Evolutionary conservation across 2,329 filamentous ascomycete species (phyloP).

Genomic region (Pseudogymnoascus verrucosus): DNA sequence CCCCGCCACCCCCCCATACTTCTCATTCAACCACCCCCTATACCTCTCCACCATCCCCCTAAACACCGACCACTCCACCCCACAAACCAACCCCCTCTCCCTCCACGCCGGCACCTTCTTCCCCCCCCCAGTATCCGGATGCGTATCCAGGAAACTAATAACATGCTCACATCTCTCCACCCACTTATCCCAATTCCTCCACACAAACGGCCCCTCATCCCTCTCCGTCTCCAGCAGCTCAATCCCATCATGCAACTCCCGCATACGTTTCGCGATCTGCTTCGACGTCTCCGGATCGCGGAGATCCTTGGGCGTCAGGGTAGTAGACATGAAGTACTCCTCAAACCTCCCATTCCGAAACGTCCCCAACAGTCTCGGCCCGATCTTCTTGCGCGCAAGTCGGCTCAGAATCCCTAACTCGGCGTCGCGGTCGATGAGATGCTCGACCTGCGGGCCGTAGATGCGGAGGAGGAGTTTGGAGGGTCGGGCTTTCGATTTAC

Average conservation of each 20-base stretch:
- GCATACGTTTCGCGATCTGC: constrained; percentile 95
- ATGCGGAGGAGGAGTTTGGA: constrained; percentile 78
- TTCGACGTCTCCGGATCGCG: constrained; percentile 74
- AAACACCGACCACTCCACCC: constrained; percentile 75
- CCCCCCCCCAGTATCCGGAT: constrained; percentile 40
- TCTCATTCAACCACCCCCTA: constrained; percentile 60
- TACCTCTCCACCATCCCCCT: constrained; percentile 68
- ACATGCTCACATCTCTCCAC: constrained; percentile 48
- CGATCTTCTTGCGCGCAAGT: constrained; percentile 85
- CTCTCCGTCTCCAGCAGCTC: constrained; percentile 74
- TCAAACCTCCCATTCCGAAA: constrained; percentile 95
- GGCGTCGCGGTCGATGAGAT: constrained; percentile 87
- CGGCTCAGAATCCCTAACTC: constrained; percentile 81
- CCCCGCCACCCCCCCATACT: constrained; percentile 58
- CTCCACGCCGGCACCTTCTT: constrained; percentile 48
- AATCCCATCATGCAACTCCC: constrained; percentile 89
- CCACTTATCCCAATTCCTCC: constrained; percentile 80
- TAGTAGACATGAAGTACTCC: constrained; percentile 79
- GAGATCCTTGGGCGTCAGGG: constrained; percentile 69
- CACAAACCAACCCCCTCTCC: constrained; percentile 67
- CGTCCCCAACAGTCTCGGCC: constrained; percentile 80
- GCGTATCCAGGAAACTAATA: constrained; percentile 44
- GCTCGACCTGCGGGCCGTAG: constrained; percentile 90
- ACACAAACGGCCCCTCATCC: constrained; percentile 71
- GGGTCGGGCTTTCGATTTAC: constrained; percentile 28